These are phyloP conservation scores for Helichrysum umbraculigerum DNA, from an alignment of 129 eudicot species.

Conservation along the genomic window DNA sequence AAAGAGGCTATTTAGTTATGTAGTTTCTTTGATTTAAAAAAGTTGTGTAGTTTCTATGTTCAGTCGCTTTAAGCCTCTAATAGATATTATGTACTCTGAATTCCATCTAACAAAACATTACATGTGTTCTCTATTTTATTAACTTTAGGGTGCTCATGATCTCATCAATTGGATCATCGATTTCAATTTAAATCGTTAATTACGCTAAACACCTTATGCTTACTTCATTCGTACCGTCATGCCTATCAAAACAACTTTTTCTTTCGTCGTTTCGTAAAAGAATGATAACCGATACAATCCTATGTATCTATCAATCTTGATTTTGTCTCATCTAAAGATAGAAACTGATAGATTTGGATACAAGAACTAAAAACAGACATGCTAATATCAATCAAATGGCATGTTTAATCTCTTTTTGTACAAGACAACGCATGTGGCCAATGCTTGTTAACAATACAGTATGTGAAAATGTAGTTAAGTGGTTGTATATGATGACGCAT, in stretches of 20 bases:
- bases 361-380: not conserved
- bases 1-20: no score
- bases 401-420: not conserved
- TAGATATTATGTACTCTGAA: no score
- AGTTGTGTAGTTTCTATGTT: no score
- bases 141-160: no score
- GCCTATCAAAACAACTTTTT: not conserved
- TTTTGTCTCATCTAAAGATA: not conserved
- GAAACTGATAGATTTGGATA: not conserved
- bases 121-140: no score
- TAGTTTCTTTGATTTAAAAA: no score
- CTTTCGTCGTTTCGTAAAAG: not conserved
- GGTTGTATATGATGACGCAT: not conserved
- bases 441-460: not conserved
- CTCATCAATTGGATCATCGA: no score
- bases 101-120: no score
- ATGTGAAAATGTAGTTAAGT: not conserved
- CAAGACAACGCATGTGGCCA: not conserved
- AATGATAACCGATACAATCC: not conserved
- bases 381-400: not conserved
- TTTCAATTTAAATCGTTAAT: no score
- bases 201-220: no score
- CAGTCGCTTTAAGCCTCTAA: no score
- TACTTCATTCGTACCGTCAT: no score
- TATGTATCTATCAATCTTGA: not conserved